phyloP scores from a whole-genome alignment of 371 early-diverging fungal species.

The Mortierella polycephala region DNA sequence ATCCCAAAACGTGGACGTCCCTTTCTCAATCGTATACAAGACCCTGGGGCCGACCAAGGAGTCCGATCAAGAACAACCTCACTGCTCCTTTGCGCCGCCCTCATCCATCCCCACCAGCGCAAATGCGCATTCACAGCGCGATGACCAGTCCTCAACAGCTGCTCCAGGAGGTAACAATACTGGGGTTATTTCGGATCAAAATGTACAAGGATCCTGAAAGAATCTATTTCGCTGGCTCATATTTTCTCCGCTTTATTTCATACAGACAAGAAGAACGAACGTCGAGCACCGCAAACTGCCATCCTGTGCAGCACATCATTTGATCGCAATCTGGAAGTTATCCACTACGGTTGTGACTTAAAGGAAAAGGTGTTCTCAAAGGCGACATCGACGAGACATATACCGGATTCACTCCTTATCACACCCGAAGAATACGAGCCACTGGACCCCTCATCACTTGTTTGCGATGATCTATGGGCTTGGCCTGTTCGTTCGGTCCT shows the following conservation, averaged over 20 bases:
- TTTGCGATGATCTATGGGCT: slow-evolving; percentile 40
- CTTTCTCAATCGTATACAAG: slow-evolving; percentile 51
- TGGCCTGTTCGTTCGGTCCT: slow-evolving; percentile 54
- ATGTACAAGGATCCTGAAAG: too few species aligned
- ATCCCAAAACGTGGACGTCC: slow-evolving; percentile 50
- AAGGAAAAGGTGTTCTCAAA: slow-evolving; percentile 44
- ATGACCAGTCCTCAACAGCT: neutral
- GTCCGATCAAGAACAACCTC: neutral
- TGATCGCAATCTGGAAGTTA: slow-evolving; percentile 36
- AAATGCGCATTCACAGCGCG: too few species aligned
- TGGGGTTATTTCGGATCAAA: neutral
- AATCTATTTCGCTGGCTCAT: slow-evolving; percentile 24
- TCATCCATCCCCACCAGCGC: neutral
- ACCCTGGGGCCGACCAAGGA: slow-evolving; percentile 19
- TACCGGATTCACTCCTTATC: slow-evolving; percentile 52
- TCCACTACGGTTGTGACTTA: slow-evolving; percentile 18
- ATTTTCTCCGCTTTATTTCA: slow-evolving; percentile 23
- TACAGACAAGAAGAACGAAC: slow-evolving; percentile 24
- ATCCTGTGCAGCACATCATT: slow-evolving; percentile 51
- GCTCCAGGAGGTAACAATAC: neutral
- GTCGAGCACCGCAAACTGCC: slow-evolving; percentile 36
- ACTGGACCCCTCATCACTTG: slow-evolving; percentile 15
- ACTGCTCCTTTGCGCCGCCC: slow-evolving; percentile 17
- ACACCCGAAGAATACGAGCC: slow-evolving; percentile 52
- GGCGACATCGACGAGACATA: slow-evolving; percentile 35